Evolutionary conservation across 2,329 filamentous ascomycete species (phyloP), one percentile per base, ranked within the genome.

Genomic region (Pseudocercospora macadamiae): DNA sequence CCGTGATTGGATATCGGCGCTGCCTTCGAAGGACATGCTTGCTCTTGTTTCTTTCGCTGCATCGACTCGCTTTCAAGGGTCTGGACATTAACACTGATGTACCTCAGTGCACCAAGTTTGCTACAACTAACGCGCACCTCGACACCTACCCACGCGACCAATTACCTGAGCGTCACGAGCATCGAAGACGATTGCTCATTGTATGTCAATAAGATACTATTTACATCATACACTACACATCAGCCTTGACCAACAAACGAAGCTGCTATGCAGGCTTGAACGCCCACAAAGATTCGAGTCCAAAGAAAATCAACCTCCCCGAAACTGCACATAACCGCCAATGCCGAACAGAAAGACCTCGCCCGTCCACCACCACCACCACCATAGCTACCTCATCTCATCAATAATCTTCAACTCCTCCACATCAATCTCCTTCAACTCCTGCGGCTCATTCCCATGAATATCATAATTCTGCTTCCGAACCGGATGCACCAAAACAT

Each of bases 401-500:
- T 47, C 42, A 47, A 47, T 47, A 4, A 62, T 53, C 21, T 51
- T 55, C 58, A 66, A 39, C 2, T 36, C 53, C 42, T 59, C 48
- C 14, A 64, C 21, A 53, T 66, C 62, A 19, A 61, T 61, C 2
- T 54, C 60, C 49, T 61, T 51, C 18, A 66, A 55, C 19, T 55
- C 60, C 7, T 37, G 55, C 23, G 64, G 60, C 23, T 52, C 51
- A 28, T 49, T 34, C 10, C 63, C 57, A 48, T 66, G 61, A 30
- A 55, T 47, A 42, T 67, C 62, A 54, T 66, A 67, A 25, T 60
- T 64, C 25, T 48, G 51, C 51, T 62, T 65, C 18, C 59, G 37
- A 39, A 62, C 63, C 2, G 62, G 59, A 42, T 69, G 59, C 3
- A 51, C 55, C 14, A 70, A 61, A 9, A 62, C 57, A 34, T 65